A percentile compares a stretch with the other conserved stretches of the same genome.
Evolutionary conservation across 371 early-diverging fungal species (phyloP).

Genomic region (Mucor irregularis): DNA sequence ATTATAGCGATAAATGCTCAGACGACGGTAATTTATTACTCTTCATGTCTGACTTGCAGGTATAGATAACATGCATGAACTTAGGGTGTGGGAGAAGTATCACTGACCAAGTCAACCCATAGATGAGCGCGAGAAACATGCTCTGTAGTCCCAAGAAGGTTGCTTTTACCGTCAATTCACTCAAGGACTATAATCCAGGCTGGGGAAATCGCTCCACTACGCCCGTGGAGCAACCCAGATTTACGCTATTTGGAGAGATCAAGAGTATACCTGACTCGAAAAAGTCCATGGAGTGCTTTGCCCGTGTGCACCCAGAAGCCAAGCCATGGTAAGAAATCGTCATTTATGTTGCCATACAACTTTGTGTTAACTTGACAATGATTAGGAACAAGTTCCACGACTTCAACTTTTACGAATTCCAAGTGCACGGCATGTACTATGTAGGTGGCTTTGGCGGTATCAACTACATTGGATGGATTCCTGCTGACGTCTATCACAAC

Average conservation of each 20-base stretch:
- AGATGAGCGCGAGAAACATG: slow-evolving; percentile 47
- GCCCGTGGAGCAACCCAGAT: slow-evolving; percentile 51
- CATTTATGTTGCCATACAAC: too few species aligned
- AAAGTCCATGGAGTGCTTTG: slow-evolving; percentile 34
- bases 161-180: slow-evolving; percentile 34
- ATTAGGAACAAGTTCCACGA: slow-evolving; percentile 43
- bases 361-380: background rate
- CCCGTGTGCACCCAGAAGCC: slow-evolving; percentile 49
- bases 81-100: too few species aligned
- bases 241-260: slow-evolving; percentile 50
- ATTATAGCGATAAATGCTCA: slow-evolving; percentile 49
- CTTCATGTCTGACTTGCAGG: slow-evolving; percentile 54
- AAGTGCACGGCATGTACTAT: slow-evolving; percentile 52
- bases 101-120: too few species aligned
- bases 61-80: too few species aligned
- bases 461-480: slow-evolving; percentile 50
- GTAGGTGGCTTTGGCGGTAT: slow-evolving; percentile 59
- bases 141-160: slow-evolving; percentile 22
- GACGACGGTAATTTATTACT: slow-evolving; percentile 47
- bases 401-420: slow-evolving; percentile 53
- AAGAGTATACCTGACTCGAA: slow-evolving; percentile 27
- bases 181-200: slow-evolving; percentile 33
- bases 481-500: slow-evolving; percentile 30
- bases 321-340: slow-evolving; percentile 34
- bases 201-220: slow-evolving; percentile 20